phyloP scores from a whole-genome alignment of 331 rosid species.

The Malus hybrid region DNA sequence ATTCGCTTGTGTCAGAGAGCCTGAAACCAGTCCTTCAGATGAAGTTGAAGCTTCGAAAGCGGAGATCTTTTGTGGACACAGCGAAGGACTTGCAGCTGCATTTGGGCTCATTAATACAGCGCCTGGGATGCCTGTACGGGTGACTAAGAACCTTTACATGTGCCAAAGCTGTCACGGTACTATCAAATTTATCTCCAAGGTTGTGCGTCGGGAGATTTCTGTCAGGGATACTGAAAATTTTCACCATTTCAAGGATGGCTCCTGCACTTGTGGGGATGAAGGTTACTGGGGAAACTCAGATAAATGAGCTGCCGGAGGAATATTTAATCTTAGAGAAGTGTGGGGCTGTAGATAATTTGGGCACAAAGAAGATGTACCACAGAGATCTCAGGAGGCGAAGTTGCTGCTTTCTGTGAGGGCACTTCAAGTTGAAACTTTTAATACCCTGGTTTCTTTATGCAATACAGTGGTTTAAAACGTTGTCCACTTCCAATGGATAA shows the following conservation, averaged over 20 bases:
- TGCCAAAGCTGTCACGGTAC: slow-evolving; percentile 68
- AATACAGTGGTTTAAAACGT: background rate
- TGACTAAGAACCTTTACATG: slow-evolving; percentile 85
- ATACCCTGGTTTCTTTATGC: background rate
- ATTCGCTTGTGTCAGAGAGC: slow-evolving; percentile 31
- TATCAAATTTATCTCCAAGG: slow-evolving; percentile 62
- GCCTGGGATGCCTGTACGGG: slow-evolving; percentile 83
- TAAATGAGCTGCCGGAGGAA: slow-evolving; percentile 12
- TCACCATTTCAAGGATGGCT: slow-evolving; percentile 91
- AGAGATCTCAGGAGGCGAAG: background rate
- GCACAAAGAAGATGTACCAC: background rate
- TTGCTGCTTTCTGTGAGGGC: background rate
- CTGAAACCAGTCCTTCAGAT: slow-evolving; percentile 26
- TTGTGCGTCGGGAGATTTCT: slow-evolving; percentile 76
- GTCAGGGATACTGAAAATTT: slow-evolving; percentile 72
- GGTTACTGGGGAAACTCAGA: slow-evolving; percentile 37
- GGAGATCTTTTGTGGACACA: slow-evolving; percentile 90
- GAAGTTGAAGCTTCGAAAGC: slow-evolving; percentile 69
- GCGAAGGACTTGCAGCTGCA: slow-evolving; percentile 74
- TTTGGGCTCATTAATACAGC: slow-evolving; percentile 68
- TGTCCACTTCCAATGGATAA: background rate
- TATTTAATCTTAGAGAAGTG: slow-evolving; percentile 1
- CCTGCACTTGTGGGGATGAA: slow-evolving; percentile 80
- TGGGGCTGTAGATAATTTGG: background rate
- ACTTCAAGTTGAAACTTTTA: background rate